These are phyloP conservation scores for Pseudogymnoascus sp. DNA, from an alignment of 2,329 filamentous ascomycete species.

Conservation along the genomic window DNA sequence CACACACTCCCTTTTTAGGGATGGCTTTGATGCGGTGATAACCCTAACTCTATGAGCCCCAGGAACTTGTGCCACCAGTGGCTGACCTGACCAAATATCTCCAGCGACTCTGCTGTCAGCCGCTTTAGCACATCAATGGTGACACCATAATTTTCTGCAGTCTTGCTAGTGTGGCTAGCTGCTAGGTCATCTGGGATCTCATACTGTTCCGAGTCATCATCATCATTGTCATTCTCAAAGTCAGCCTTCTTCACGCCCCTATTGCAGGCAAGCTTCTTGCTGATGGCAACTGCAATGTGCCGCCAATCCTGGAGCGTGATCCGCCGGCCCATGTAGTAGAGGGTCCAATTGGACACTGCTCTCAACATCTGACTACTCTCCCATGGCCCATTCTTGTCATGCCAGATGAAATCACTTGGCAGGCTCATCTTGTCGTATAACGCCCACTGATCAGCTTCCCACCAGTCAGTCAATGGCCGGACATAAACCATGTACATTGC, in stretches of 20 bases:
- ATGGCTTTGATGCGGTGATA: not conserved
- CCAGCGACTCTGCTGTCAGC: constrained; percentile 13
- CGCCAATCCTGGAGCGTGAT: not conserved
- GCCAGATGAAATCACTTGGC: not conserved
- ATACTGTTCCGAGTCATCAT: not conserved
- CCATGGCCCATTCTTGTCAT: not conserved
- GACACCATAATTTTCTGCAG: not conserved
- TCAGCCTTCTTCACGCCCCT: not conserved
- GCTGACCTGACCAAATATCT: constrained; percentile 15
- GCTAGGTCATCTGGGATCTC: constrained; percentile 7
- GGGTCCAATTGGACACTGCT: not conserved
- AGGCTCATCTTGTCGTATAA: not conserved
- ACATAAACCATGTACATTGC: constrained; percentile 1
- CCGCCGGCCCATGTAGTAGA: not conserved
- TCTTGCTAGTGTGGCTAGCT: not conserved
- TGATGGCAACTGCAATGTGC: not conserved
- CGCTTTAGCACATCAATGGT: constrained; percentile 14
- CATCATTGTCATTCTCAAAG: not conserved
- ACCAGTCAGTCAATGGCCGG: not conserved
- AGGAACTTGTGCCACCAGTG: constrained; percentile 14
- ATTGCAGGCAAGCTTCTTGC: not conserved
- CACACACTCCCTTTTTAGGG: not conserved
- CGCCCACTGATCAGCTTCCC: not conserved
- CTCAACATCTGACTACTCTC: not conserved
- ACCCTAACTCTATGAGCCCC: not conserved